Evolutionary conservation across 139 green algal genomes (phyloP).

Genomic region (Bryopsis sp.): DNA sequence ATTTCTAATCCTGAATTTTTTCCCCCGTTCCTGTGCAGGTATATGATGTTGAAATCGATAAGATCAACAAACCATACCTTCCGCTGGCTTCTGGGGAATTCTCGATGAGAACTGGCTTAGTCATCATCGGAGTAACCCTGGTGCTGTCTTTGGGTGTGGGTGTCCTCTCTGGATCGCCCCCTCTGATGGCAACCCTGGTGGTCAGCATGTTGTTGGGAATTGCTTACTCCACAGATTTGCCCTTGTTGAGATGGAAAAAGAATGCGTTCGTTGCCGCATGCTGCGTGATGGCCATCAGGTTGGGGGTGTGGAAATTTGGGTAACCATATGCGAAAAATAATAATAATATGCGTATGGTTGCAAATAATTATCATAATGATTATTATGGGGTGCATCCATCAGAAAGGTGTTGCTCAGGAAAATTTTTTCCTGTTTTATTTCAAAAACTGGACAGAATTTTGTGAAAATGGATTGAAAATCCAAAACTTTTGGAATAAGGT

Average conservation of each 20-base stretch:
- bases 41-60: constrained; percentile 82
- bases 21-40: too few relatives aligned
- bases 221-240: constrained; percentile 73
- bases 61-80: constrained; percentile 96
- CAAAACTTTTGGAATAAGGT: too few relatives aligned
- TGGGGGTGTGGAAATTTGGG: too few relatives aligned
- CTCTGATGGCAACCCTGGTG: constrained; percentile 65
- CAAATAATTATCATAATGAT: too few relatives aligned
- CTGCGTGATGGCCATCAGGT: constrained; percentile 81
- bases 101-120: constrained; percentile 32
- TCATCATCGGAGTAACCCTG: constrained; percentile 26
- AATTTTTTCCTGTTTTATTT: too few relatives aligned
- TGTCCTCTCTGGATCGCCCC: background rate
- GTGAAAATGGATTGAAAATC: too few relatives aligned
- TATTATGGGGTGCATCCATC: too few relatives aligned
- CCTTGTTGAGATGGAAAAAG: constrained; percentile 87
- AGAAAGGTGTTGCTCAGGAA: too few relatives aligned
- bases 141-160: background rate
- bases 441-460: too few relatives aligned
- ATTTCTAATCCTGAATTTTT: constrained; percentile 15
- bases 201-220: constrained; percentile 71
- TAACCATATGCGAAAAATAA: too few relatives aligned
- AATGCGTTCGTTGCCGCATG: constrained; percentile 63
- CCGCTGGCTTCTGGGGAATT: constrained; percentile 85
- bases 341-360: too few relatives aligned